Conservation (phyloP, 192 early-diverging fungal species). For the Coemansia sp. region DNA sequence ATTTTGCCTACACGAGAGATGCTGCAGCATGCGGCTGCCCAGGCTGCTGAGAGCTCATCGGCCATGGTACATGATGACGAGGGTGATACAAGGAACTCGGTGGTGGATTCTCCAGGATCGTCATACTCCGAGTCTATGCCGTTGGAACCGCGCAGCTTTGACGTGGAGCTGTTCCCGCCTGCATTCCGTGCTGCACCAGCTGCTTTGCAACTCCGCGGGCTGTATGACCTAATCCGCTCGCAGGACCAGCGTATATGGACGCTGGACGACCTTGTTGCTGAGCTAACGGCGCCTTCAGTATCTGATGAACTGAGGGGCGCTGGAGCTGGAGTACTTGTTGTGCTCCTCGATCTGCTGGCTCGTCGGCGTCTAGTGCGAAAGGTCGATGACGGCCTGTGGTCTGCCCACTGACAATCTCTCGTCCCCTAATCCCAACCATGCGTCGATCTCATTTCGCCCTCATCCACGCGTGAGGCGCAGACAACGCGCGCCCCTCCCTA, state of each 20-base stretch:
- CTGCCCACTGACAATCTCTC: slow-evolving; percentile 22
- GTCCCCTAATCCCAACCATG: neutral
- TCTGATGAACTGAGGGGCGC: slow-evolving; percentile 16
- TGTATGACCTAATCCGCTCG: slow-evolving; percentile 25
- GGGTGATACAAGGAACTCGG: slow-evolving; percentile 12
- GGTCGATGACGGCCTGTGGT: slow-evolving; percentile 37
- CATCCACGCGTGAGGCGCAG: neutral
- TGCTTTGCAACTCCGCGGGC: slow-evolving; percentile 27
- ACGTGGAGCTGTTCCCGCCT: slow-evolving; percentile 31
- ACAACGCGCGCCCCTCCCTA: neutral
- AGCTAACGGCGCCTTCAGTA: slow-evolving; percentile 8
- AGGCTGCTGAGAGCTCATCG: slow-evolving; percentile 20
- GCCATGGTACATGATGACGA: slow-evolving; percentile 7
- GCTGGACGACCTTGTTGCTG: slow-evolving; percentile 27
- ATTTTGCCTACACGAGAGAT: slow-evolving; percentile 54
- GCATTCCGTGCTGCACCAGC: slow-evolving; percentile 37
- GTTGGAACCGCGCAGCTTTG: slow-evolving; percentile 17
- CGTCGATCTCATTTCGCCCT: neutral
- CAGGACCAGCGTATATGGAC: slow-evolving; percentile 42
- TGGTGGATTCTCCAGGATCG: slow-evolving; percentile 2
- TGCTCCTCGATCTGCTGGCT: slow-evolving; percentile 41
- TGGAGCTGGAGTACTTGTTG: slow-evolving; percentile 14
- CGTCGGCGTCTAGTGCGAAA: slow-evolving; percentile 40
- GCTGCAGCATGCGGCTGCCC: slow-evolving; percentile 45
- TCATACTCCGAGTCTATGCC: slow-evolving; percentile 1